Evolutionary conservation across 352 stramenopile species (phyloP).

Genomic region (Salisapilia sapeloensis): DNA sequence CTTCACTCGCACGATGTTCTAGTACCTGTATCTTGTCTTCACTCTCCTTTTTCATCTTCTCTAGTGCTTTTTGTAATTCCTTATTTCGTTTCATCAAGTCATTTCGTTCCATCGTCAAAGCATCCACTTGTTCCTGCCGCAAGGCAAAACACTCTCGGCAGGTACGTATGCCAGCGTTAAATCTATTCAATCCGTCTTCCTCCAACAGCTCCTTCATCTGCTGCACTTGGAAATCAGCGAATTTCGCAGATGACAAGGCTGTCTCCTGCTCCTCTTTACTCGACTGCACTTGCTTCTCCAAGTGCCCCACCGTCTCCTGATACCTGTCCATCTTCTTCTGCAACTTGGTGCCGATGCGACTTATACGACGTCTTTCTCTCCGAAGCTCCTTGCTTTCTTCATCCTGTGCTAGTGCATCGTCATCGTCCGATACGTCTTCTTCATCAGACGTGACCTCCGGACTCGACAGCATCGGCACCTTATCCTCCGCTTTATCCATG

Average conservation of each 20-base stretch:
- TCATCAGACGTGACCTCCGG: constrained; percentile 11
- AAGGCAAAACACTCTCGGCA: no score
- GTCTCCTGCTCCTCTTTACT: constrained; percentile 69
- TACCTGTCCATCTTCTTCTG: constrained; percentile 52
- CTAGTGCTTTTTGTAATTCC: constrained; percentile 7
- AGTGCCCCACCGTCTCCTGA: constrained; percentile 46
- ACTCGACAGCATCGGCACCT: constrained; percentile 21
- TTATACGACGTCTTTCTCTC: constrained; percentile 45
- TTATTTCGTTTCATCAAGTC: no score
- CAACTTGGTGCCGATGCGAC: constrained; percentile 32
- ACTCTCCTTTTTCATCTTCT: constrained; percentile 6
- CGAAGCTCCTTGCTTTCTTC: constrained; percentile 15
- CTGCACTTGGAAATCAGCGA: constrained; percentile 64
- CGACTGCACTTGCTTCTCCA: constrained; percentile 42
- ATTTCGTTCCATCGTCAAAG: no score
- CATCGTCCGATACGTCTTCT: constrained; percentile 9
- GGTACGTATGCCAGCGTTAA: no score
- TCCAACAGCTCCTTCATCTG: constrained; percentile 35
- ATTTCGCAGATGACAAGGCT: constrained; percentile 54
- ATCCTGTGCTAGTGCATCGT: constrained; percentile 11
- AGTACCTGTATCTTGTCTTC: no score
- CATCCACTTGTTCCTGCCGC: no score
- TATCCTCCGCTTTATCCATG: constrained; percentile 29
- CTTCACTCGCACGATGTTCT: no score
- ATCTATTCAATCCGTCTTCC: constrained; percentile 27